Percentiles rank a stretch among this genome's conserved stretches.
Conservation (phyloP, 1,284 basidiomycete genomes). For the Vanrija sp. region DNA sequence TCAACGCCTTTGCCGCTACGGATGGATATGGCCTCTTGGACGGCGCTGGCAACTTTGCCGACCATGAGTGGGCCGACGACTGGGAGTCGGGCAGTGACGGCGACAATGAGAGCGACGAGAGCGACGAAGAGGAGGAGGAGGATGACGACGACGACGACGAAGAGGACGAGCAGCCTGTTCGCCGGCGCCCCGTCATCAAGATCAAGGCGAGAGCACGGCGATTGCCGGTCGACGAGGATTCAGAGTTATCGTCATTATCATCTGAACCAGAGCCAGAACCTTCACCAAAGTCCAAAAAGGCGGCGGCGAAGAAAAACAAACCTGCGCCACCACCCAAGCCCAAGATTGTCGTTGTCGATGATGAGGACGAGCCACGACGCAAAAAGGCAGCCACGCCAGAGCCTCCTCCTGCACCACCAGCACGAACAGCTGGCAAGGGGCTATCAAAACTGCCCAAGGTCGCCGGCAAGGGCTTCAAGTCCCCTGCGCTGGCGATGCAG, state of each 20-base stretch:
- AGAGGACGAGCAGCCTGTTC: conserved; percentile 7
- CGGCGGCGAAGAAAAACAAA: conserved; percentile 12
- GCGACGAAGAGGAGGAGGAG: conserved; percentile 23
- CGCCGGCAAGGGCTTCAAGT: conserved; percentile 17
- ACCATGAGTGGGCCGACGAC: conserved; percentile 21
- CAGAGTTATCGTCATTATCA: conserved; percentile 29
- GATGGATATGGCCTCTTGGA: conserved; percentile 37
- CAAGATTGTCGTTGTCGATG: background rate
- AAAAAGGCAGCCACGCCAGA: no score
- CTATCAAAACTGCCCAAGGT: conserved; percentile 5
- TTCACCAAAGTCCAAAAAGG: background rate
- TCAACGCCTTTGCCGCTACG: conserved; percentile 45
- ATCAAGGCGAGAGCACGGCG: conserved; percentile 4
- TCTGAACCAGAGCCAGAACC: conserved; percentile 15
- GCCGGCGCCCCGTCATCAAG: conserved; percentile 6
- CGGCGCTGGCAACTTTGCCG: conserved; percentile 17
- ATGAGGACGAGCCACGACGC: background rate
- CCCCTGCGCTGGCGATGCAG: conserved; percentile 18
- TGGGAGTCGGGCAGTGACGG: conserved; percentile 27
- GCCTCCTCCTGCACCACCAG: no score
- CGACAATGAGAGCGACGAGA: conserved; percentile 26
- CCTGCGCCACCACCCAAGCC: background rate
- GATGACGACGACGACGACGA: conserved; percentile 16
- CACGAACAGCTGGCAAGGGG: background rate
- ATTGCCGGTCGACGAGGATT: conserved; percentile 17